Evolutionary conservation across 106 monocot genomes (phyloP), one percentile per base, ranked within the genome.

Genomic region (Iris macrosiphon): DNA sequence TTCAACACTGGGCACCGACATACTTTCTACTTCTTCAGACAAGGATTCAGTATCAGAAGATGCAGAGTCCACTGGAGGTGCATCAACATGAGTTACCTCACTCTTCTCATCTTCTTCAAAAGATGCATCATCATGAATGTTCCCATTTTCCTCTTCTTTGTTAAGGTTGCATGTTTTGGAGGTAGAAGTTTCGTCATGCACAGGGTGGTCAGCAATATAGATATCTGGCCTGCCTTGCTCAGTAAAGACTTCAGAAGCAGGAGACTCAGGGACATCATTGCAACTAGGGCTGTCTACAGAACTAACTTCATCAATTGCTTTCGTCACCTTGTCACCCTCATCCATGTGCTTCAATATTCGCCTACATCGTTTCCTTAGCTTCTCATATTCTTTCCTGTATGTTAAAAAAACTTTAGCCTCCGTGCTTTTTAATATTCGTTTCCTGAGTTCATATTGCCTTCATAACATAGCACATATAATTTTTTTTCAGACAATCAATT

Each of bases 301-400:
- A 14, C 31, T 63, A 16, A 52, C 26, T 64, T 54, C 38, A 41
- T 27, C 74, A 13, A 54, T 56, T 33, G 34, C 57, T 19, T 72
- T 69, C 51, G 66, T 40, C 45, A 73, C 59, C 45, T 72, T 56
- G 15, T 55, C 57, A 28, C 41, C 55, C 9, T 35, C 55, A 42
- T 55, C 37, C 29, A 23, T 61, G 21, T 40, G 63, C 25, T 60
- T 61, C 26, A 64, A 66, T 24, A 72, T 56, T 48, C 40, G 63
- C 40, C 24, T 26, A 57, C 88, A 94, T 42, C 40, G 52, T 54
- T 49, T 74, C 42, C 93, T 88, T 53, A 94, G 70, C 53, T 73
- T 69, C 40, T 62, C 48, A 38, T 78, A 94, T 59, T 81, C 80
- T 51, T 84, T 81, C 67, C 93, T 94, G 61, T 22, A 71, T 32